Base-by-base conservation (phyloP, 768 basidiomycete genomes). In the Terana coerulea region DNA sequence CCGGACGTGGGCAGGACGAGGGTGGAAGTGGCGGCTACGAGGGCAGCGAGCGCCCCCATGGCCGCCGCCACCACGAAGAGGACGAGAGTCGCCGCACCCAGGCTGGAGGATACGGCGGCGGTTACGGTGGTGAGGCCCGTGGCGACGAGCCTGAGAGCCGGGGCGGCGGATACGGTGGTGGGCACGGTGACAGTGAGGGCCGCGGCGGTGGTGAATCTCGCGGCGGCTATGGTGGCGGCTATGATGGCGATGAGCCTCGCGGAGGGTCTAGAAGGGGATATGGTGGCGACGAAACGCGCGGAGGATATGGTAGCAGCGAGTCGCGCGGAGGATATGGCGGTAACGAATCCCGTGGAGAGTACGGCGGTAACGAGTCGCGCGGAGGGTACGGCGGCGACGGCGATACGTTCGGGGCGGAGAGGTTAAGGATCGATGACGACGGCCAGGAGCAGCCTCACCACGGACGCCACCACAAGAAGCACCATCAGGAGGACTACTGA, bases 371-470 rank as follows among this genome's bases (percentile, higher is more conserved):
- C 37, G 56, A 53, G 36, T 36, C 43, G 39, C 37, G 51, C 22
- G 53, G 45, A 12, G 60, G 58, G n/a, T 58, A 56, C 17, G 61
- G 60, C 33, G 59, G 55, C 22, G 47, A 25, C 12, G 54, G 59
- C 26, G 77, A 80, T 42, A 80, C 79, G 2, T 80, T 74, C 61
- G 78, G 78, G 3, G 76, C 72, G 6, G 79, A 79, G 58, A 68
- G 74, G n/a, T 60, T 80, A 48, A 75, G 72, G 46, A 65, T 79
- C 36, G 60, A 66, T 29, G 63, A 61, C 36, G 52, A 68, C 17
- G 64, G 67, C 31, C 69, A 71, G 11, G 68, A 68, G 31, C 63
- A 66, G 9, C 50, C 61, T 10, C 50, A 50, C 29, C 58, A 43
- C 29, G 49, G 37, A 12, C 53, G 47, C 28, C 58, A 57, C 46